These are phyloP conservation scores for Boletellus sp. DNA, from an alignment of 768 basidiomycete species.

Conservation along the genomic window DNA sequence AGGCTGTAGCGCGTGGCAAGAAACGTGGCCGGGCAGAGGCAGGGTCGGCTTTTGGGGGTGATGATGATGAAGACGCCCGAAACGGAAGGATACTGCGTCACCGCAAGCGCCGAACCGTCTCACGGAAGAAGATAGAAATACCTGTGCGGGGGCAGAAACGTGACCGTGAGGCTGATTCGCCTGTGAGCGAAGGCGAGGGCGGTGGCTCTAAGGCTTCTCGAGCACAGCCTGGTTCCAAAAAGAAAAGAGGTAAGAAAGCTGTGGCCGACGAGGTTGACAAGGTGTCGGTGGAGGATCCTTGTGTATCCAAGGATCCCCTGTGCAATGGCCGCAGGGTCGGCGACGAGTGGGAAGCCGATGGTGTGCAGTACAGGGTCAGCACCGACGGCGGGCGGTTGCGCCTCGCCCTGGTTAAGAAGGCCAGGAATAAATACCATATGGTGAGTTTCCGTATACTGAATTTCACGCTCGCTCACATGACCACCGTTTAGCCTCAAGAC, in stretches of 20 bases:
- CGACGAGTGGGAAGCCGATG: slow-evolving; percentile 75
- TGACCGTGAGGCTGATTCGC: slow-evolving; percentile 52
- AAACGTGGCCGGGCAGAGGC: slow-evolving; percentile 77
- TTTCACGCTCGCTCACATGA: slow-evolving; percentile 7
- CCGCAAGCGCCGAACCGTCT: slow-evolving; percentile 56
- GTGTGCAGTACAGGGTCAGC: slow-evolving; percentile 67
- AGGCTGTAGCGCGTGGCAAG: slow-evolving; percentile 46
- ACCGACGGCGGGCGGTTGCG: slow-evolving; percentile 66
- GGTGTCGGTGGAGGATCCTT: slow-evolving; percentile 46
- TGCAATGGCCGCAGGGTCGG: slow-evolving; percentile 60
- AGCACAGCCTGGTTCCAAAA: slow-evolving; percentile 32
- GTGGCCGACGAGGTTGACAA: slow-evolving; percentile 41
- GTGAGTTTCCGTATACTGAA: slow-evolving; percentile 38
- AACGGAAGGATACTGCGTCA: slow-evolving; percentile 43
- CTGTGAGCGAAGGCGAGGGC: slow-evolving; percentile 31
- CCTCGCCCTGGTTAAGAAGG: slow-evolving; percentile 68
- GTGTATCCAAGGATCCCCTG: slow-evolving; percentile 46
- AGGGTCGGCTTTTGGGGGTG: slow-evolving; percentile 66
- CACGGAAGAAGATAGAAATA: slow-evolving; percentile 50
- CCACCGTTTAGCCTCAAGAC: slow-evolving; percentile 60
- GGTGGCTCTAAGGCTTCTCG: slow-evolving; percentile 11
- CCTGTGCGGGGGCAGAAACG: slow-evolving; percentile 60
- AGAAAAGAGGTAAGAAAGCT: slow-evolving; percentile 53
- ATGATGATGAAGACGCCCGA: slow-evolving; percentile 40
- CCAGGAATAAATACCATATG: slow-evolving; percentile 68